phyloP scores from a whole-genome alignment of 352 stramenopile genomes.

The Phytophthora pseudosyringae region DNA sequence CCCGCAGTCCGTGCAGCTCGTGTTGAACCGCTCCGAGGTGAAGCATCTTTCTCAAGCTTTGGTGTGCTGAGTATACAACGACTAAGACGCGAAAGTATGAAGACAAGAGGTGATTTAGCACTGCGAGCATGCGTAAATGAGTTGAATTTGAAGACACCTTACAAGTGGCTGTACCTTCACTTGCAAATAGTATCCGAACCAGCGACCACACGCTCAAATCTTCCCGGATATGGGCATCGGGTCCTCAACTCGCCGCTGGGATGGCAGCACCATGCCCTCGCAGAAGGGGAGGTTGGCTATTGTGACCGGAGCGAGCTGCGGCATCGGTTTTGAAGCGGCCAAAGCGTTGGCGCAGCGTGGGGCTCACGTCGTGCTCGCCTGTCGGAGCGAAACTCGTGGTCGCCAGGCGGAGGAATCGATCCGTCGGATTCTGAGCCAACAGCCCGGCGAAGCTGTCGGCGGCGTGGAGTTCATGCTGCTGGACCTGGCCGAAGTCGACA shows the following conservation, averaged over 20 bases:
- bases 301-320: conserved; percentile 86
- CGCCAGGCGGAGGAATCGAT: conserved; percentile 37
- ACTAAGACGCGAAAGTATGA: neutral
- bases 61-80: conserved; percentile 39
- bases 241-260: conserved; percentile 20
- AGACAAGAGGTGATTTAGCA: neutral
- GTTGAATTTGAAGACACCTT: conserved; percentile 23
- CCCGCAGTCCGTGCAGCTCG: conserved; percentile 37
- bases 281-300: conserved; percentile 67
- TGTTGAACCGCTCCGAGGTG: conserved; percentile 57
- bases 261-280: conserved; percentile 38
- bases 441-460: conserved; percentile 22
- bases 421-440: conserved; percentile 14
- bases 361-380: conserved; percentile 80
- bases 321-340: conserved; percentile 84
- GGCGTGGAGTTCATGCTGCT: conserved; percentile 47
- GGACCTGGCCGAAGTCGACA: conserved; percentile 56
- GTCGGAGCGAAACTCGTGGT: conserved; percentile 48
- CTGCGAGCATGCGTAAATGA: conserved; percentile 17
- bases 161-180: neutral
- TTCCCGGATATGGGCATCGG: conserved; percentile 19
- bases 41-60: conserved; percentile 51
- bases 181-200: conserved; percentile 9
- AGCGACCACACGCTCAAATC: neutral
- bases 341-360: conserved; percentile 58